Evolutionary conservation across 345 rosid genomes (phyloP).

Genomic region (Eutrema yunnanense): DNA sequence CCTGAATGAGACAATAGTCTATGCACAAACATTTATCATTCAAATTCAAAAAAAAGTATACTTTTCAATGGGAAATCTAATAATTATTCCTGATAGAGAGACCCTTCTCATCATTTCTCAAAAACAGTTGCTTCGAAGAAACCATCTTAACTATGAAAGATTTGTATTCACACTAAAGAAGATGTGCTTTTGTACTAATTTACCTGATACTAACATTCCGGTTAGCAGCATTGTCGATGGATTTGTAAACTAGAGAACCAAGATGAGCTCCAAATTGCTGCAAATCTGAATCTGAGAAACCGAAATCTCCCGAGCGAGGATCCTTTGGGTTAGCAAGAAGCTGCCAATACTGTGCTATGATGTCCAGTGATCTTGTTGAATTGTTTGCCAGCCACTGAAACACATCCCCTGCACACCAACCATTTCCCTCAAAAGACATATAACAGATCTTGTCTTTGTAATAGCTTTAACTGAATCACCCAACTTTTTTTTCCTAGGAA

Average conservation of each 20-base stretch:
- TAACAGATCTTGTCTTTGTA: neutral
- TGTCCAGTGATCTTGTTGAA: slow-evolving; percentile 54
- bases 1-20: slow-evolving; percentile 78
- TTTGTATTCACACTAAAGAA: neutral
- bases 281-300: slow-evolving; percentile 53
- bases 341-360: slow-evolving; percentile 91
- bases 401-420: slow-evolving; percentile 50
- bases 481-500: neutral
- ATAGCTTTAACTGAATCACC: neutral
- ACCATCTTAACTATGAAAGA: neutral
- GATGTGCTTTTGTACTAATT: neutral
- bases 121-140: neutral
- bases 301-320: slow-evolving; percentile 76
- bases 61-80: neutral
- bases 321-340: slow-evolving; percentile 53
- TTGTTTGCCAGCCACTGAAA: slow-evolving; percentile 74
- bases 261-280: slow-evolving; percentile 45
- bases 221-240: slow-evolving; percentile 57
- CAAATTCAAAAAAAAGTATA: neutral
- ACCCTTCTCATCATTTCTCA: neutral
- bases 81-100: neutral
- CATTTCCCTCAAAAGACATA: neutral
- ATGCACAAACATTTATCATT: slow-evolving; percentile 11
- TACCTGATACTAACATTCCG: slow-evolving; percentile 71
- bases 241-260: slow-evolving; percentile 54